Base-by-base conservation (phyloP, 2,329 filamentous ascomycete species). In the Beauveria rudraprayagi region DNA sequence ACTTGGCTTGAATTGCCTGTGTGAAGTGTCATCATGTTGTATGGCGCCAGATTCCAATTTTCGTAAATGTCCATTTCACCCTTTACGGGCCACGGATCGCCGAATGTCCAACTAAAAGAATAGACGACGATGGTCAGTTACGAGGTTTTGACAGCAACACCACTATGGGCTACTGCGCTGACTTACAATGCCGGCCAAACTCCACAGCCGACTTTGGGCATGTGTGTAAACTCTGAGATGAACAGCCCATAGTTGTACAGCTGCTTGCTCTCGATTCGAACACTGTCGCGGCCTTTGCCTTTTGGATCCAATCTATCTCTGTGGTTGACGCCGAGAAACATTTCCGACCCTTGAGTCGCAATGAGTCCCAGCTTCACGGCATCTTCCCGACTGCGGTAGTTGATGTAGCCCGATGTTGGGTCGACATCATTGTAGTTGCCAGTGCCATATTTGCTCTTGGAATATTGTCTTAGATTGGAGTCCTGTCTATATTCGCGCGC, bases 21-120 rank as follows among this genome's bases (percentile, higher is more conserved):
- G 71, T 87, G 82, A 24, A 86, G 68, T 30, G 84, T 80, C 70
- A 88, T 78, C 51, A 74, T 71, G 71, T 87, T 85, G 44, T 71
- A 70, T 1, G 70, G 65, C 34, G 80, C 75, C 51, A 76, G 67
- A 70, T 88, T 86, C 69, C 85, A 85, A 50, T 81, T 81, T 72
- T 89, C 86, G 65, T 87, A 83, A 61, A 89, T 83, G 67, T 88
- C 85, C 63, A 88, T 79, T 71, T 88, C 85, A 59, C 85, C 85
- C 60, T 77, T 75, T 26, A 70, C 71, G 3, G 85, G 85, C 85
- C 85, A 88, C 63, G 78, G 71, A 28, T 70, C 67, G 10, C 78
- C 78, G 37, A 74, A 75, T 62, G 78, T 75, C 79, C 53, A 55
- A 17, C 52, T 55, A 17, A 17, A 28, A 28, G 22, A n/a, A 22